Percentiles rank a stretch among this genome's conserved stretches.
phyloP scores from a whole-genome alignment of 179 eudicot genomes.

The Vitellaria paradoxa region DNA sequence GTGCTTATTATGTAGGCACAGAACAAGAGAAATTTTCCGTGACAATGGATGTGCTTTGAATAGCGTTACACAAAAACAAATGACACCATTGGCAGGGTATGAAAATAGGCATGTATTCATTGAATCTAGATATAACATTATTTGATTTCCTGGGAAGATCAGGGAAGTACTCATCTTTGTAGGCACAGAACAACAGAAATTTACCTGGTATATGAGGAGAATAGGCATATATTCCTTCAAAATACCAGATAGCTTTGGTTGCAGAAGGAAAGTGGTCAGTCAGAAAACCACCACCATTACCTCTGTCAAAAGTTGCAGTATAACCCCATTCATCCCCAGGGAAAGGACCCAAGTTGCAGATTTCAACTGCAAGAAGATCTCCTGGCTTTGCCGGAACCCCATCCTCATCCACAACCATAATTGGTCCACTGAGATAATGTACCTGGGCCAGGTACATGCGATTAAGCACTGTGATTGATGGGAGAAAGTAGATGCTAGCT shows the following conservation, averaged over 20 bases:
- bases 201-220: constrained; percentile 97
- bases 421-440: constrained; percentile 90
- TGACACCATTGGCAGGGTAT: too few relatives aligned
- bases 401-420: constrained; percentile 54
- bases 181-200: background rate
- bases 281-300: constrained; percentile 90
- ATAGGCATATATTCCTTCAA: constrained; percentile 90
- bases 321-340: constrained; percentile 97
- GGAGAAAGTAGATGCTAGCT: background rate
- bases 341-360: constrained; percentile 92
- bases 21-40: too few relatives aligned
- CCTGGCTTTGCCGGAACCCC: constrained; percentile 79
- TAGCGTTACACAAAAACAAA: too few relatives aligned
- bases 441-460: constrained; percentile 40
- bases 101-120: too few relatives aligned
- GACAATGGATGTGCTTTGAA: too few relatives aligned
- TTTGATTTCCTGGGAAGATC: background rate
- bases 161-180: background rate
- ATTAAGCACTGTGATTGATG: background rate
- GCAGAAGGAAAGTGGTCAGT: constrained; percentile 95
- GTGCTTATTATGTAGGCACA: too few relatives aligned
- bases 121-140: background rate
- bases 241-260: constrained; percentile 93
- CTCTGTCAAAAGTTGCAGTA: constrained; percentile 90
- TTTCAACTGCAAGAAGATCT: constrained; percentile 81